Base-by-base conservation (phyloP, 2,329 filamentous ascomycete species). In the Aspergillus sp. region DNA sequence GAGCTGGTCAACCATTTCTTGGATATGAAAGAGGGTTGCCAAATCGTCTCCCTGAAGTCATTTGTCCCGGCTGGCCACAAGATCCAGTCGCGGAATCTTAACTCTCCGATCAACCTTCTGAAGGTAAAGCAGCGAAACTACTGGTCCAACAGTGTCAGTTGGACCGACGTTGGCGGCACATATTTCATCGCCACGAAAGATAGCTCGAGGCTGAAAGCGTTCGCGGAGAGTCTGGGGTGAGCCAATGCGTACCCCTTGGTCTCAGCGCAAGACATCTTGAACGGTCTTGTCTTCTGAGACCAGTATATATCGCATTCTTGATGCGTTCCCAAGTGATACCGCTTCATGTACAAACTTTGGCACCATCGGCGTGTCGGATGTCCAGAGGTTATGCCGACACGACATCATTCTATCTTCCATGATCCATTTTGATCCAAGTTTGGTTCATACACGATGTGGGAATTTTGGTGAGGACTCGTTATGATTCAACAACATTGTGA, bases 111-210 rank as follows among this genome's bases (percentile, higher is more conserved):
- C 60, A 94, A 91, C 59, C 83, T 95, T 53, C 82, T 97, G 47
- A 83, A 88, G 35, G 90, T 94, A 56, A 82, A 89, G 67, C 78
- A 86, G 38, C 84, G 87, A 63, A 78, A 84, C 52, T 94, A 89
- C 67, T 87, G 80, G 61, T 83, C 80, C 13, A 77, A 80, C 42
- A 81, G 80, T 57, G 94, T 99, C 58, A 96, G 91, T 73, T 99
- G 94, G 94, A 93, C 89, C 13, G 87, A 88, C 59, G 84, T 86
- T 47, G 86, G 86, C 22, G 93, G 93, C 24, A 83, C 85, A 51
- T 99, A 94, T 73, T 97, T 88, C 68, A 88, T 97, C 66, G 91
- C 93, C 52, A 91, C 83, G 11, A 89, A 90, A 72, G 90, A 90
- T 62, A 76, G 75, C 55, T 76, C 75, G 26, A 79, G 79, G 60